phyloP scores from a whole-genome alignment of 805 yeast genomes.

The Yamadazyma takamatsuzukensis region DNA sequence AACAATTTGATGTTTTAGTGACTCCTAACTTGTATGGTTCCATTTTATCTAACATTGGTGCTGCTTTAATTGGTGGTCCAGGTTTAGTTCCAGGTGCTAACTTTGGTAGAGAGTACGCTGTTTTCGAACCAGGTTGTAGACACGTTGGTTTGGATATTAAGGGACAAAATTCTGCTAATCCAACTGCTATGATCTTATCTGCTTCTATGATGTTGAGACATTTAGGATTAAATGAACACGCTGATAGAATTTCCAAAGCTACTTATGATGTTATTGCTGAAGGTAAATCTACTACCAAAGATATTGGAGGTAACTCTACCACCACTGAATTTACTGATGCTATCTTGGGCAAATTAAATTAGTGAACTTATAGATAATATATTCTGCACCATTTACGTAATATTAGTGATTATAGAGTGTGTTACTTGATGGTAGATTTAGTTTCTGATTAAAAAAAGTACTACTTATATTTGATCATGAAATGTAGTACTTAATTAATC shows the following conservation, averaged over 20 bases:
- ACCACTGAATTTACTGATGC: conserved; percentile 96
- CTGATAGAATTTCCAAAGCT: conserved; percentile 84
- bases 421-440: no score
- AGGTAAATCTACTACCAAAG: conserved; percentile 80
- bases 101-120: conserved; percentile 96
- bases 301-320: conserved; percentile 85
- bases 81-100: conserved; percentile 98
- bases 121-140: conserved; percentile 99
- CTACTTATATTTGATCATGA: no score
- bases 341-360: conserved; percentile 64
- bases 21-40: conserved; percentile 99
- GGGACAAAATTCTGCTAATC: conserved; percentile 95
- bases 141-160: conserved; percentile 96
- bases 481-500: no score
- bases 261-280: conserved; percentile 88
- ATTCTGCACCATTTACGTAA: no score
- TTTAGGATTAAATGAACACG: conserved; percentile 79
- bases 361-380: no score
- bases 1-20: conserved; percentile 96
- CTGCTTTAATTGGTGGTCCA: conserved; percentile 96
- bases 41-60: conserved; percentile 95
- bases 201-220: conserved; percentile 92
- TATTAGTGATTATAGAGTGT: no score
- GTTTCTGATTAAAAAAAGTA: no score
- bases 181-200: conserved; percentile 94